phyloP scores from a whole-genome alignment of 805 yeast genomes.

The Candida maris region DNA sequence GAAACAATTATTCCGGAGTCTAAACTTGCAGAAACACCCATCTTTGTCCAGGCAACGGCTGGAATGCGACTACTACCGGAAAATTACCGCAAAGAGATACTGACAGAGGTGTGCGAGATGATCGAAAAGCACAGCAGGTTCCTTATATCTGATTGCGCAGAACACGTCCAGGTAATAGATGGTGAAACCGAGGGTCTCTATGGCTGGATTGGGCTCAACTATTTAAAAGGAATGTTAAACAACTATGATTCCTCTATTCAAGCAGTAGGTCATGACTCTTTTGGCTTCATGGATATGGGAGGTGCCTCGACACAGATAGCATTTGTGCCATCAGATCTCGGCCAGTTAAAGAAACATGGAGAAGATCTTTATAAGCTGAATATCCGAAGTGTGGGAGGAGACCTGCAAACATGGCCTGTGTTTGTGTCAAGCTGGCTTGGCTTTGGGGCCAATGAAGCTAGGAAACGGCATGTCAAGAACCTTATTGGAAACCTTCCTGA shows the following conservation, averaged over 20 bases:
- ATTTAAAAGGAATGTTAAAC: slow-evolving; percentile 65
- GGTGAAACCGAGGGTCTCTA: slow-evolving; percentile 94
- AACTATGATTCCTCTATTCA: slow-evolving; percentile 35
- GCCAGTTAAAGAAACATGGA: slow-evolving; percentile 59
- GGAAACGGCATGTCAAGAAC: slow-evolving; percentile 61
- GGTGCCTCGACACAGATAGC: slow-evolving; percentile 98
- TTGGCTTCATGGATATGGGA: slow-evolving; percentile 98
- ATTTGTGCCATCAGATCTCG: slow-evolving; percentile 68
- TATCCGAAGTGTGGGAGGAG: slow-evolving; percentile 68
- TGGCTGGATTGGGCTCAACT: slow-evolving; percentile 94
- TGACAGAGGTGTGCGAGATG: slow-evolving; percentile 57
- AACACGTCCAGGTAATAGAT: slow-evolving; percentile 81
- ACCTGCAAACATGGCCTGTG: slow-evolving; percentile 70
- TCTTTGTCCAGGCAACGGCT: slow-evolving; percentile 92
- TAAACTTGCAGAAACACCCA: slow-evolving; percentile 66
- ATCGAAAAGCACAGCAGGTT: slow-evolving; percentile 57
- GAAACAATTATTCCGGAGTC: slow-evolving; percentile 62
- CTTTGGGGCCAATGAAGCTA: slow-evolving; percentile 94
- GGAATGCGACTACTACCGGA: slow-evolving; percentile 83
- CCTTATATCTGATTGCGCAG: slow-evolving; percentile 52
- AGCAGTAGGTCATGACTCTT: slow-evolving; percentile 39
- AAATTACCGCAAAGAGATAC: slow-evolving; percentile 47
- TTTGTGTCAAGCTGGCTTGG: slow-evolving; percentile 98
- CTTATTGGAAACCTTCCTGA: slow-evolving; percentile 49
- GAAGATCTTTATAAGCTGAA: slow-evolving; percentile 71